These are phyloP conservation scores for Lotus japonicus DNA, from an alignment of 306 rosid species.

Conservation along the genomic window DNA sequence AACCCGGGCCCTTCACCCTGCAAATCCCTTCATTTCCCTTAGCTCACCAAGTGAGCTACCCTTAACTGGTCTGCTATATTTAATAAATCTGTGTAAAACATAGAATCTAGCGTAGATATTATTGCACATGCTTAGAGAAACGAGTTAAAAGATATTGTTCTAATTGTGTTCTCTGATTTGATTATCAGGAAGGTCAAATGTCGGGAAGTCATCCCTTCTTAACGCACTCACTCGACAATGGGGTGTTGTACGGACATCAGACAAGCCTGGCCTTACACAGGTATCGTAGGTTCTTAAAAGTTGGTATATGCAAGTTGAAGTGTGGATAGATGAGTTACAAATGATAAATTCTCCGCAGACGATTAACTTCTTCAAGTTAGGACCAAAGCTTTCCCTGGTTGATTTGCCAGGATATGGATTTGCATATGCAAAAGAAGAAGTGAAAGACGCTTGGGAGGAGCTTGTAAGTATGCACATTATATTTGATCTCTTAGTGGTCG, in stretches of 20 bases:
- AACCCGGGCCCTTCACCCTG: no score
- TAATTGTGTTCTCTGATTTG: conserved; percentile 9
- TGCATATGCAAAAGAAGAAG: conserved; percentile 97
- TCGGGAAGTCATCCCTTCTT: conserved; percentile 92
- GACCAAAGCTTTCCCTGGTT: conserved; percentile 66
- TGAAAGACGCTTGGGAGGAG: conserved; percentile 94
- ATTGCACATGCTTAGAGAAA: conserved; percentile 9
- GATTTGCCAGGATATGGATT: conserved; percentile 99
- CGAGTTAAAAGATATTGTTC: not conserved
- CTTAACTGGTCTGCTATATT: not conserved
- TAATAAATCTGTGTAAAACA: not conserved
- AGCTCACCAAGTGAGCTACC: no score
- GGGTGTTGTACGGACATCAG: conserved; percentile 91
- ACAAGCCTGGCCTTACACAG: conserved; percentile 97
- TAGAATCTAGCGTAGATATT: not conserved
- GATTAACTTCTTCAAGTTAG: conserved; percentile 77
- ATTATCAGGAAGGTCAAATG: conserved; percentile 84
- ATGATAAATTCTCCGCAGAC: conserved; percentile 47
- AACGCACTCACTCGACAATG: conserved; percentile 92
- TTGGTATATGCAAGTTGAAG: not conserved
- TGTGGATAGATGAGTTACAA: conserved; percentile 8
- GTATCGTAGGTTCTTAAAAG: conserved; percentile 24
- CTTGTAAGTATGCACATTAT: conserved; percentile 61
- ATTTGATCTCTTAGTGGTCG: conserved; percentile 1
- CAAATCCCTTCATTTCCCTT: no score